These are phyloP conservation scores for Hypericum perforatum DNA, from an alignment of 345 rosid genomes.

Conservation along the genomic window DNA sequence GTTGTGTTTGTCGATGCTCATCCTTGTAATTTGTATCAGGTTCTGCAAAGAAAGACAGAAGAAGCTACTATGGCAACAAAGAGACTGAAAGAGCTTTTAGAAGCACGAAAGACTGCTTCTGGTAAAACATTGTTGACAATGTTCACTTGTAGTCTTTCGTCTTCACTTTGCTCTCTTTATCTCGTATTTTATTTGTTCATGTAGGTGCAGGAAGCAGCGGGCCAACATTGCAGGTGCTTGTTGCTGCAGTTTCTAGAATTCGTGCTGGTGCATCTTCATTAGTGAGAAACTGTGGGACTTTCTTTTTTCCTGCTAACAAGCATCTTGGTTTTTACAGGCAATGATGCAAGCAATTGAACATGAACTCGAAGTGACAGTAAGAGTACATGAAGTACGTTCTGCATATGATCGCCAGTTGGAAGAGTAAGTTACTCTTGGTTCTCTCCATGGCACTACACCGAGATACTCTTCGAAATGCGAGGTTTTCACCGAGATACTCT, in stretches of 20 bases:
- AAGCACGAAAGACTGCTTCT: constrained; percentile 69
- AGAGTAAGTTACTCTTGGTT: constrained; percentile 49
- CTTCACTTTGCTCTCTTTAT: constrained; percentile 8
- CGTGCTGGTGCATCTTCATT: constrained; percentile 6
- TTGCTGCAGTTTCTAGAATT: constrained; percentile 1
- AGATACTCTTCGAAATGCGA: too few species aligned
- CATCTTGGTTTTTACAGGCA: constrained; percentile 35
- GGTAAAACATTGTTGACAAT: constrained; percentile 29
- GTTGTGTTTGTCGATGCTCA: constrained; percentile 8
- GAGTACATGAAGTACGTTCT: constrained; percentile 88
- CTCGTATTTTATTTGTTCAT: constrained; percentile 3
- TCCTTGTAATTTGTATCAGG: constrained; percentile 30
- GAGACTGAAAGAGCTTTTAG: constrained; percentile 86
- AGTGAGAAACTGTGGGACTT: background rate
- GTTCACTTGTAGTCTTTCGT: background rate
- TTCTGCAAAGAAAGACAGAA: constrained; percentile 92
- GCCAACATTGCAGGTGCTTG: constrained; percentile 71
- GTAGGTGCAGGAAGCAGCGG: constrained; percentile 54
- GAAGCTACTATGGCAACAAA: constrained; percentile 95
- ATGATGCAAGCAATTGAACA: constrained; percentile 86
- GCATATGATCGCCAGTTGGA: constrained; percentile 86
- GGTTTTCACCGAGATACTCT: too few species aligned
- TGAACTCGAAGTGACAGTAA: constrained; percentile 85
- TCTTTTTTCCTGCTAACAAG: constrained; percentile 7
- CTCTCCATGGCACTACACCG: constrained; percentile 11